Percentiles rank a stretch among this genome's conserved stretches.
These are phyloP conservation scores for Fusarium foetens DNA, from an alignment of 2,329 filamentous ascomycete genomes.

Conservation along the genomic window DNA sequence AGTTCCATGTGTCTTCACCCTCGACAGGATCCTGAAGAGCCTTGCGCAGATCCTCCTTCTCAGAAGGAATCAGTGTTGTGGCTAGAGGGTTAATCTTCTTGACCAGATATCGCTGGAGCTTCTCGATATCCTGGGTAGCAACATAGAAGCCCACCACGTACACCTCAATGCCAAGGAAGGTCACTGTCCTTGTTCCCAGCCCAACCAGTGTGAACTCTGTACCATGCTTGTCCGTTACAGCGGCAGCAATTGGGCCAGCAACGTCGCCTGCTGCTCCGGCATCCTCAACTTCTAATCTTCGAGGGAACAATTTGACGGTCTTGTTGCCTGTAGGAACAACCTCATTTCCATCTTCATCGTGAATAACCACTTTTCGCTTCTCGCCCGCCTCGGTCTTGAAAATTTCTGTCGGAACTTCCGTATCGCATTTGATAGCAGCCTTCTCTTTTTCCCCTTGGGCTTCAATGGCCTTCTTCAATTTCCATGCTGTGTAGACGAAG, in stretches of 20 bases:
- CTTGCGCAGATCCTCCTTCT: conserved; percentile 78
- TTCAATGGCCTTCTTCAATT: conserved; percentile 57
- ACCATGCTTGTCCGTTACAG: conserved; percentile 53
- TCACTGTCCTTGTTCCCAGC: conserved; percentile 87
- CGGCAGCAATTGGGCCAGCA: conserved; percentile 51
- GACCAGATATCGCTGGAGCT: conserved; percentile 81
- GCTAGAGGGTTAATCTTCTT: conserved; percentile 80
- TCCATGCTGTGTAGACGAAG: conserved; percentile 62
- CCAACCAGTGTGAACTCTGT: conserved; percentile 89
- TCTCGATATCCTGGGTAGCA: conserved; percentile 81
- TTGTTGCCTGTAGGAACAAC: conserved; percentile 84
- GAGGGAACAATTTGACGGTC: conserved; percentile 82
- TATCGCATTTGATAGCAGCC: conserved; percentile 56
- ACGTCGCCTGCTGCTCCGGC: conserved; percentile 46
- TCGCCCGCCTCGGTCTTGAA: conserved; percentile 61
- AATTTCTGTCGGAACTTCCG: conserved; percentile 54
- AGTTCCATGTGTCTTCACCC: conserved; percentile 79
- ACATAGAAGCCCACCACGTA: conserved; percentile 96
- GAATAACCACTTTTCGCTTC: conserved; percentile 68
- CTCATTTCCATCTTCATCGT: conserved; percentile 75
- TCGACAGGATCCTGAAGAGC: conserved; percentile 75
- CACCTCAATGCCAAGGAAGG: conserved; percentile 88
- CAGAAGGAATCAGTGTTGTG: conserved; percentile 82
- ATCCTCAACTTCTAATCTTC: conserved; percentile 70
- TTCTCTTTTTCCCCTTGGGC: conserved; percentile 49